Evolutionary conservation across 495 filamentous ascomycete genomes (phyloP).

Genomic region (Collariella sp.): DNA sequence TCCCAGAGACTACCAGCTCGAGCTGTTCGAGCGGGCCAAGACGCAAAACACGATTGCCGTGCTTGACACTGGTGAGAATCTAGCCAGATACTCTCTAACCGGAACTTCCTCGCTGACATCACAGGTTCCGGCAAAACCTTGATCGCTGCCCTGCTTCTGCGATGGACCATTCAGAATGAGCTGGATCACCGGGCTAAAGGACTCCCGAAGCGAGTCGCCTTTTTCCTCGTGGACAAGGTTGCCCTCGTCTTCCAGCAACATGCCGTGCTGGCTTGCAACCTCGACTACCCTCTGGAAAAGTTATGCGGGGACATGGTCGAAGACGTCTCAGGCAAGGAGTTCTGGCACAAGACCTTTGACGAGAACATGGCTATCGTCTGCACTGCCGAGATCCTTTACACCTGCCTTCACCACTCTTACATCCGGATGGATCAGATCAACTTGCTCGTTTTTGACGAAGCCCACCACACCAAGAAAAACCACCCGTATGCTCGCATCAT

Average conservation of each 20-base stretch:
- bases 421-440: constrained; percentile 80
- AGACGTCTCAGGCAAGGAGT: constrained; percentile 50
- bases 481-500: constrained; percentile 91
- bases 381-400: constrained; percentile 78
- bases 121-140: constrained; percentile 91
- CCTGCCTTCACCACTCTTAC: constrained; percentile 72
- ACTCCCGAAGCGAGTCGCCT: constrained; percentile 55
- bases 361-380: constrained; percentile 86
- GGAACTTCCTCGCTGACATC: constrained; percentile 5
- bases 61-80: constrained; percentile 68
- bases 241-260: constrained; percentile 88
- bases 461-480: constrained; percentile 92
- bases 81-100: neutral
- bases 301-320: constrained; percentile 59
- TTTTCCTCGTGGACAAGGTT: constrained; percentile 89
- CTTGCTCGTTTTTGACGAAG: constrained; percentile 90
- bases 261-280: constrained; percentile 71
- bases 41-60: constrained; percentile 85
- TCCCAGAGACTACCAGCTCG: constrained; percentile 84
- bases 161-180: constrained; percentile 69
- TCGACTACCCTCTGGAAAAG: constrained; percentile 70
- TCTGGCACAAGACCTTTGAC: constrained; percentile 59
- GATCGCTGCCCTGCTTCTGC: constrained; percentile 82
- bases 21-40: constrained; percentile 87
- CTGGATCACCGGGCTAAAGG: constrained; percentile 58